These are phyloP conservation scores for Emericellopsis atlantica DNA, from an alignment of 2,329 filamentous ascomycete species.

Conservation along the genomic window DNA sequence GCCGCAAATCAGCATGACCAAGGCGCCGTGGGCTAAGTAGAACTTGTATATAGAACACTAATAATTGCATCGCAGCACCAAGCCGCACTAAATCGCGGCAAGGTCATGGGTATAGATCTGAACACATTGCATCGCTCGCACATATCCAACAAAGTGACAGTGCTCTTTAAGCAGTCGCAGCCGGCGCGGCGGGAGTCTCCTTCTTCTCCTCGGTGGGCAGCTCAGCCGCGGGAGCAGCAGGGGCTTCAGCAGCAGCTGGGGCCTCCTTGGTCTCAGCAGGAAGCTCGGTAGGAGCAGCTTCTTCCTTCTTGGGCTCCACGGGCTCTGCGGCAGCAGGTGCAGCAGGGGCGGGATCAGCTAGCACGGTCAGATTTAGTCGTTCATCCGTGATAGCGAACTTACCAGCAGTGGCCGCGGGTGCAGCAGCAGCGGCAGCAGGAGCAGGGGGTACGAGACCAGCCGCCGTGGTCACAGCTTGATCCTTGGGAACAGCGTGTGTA, in stretches of 20 bases:
- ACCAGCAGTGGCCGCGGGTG: not conserved
- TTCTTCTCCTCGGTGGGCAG: not conserved
- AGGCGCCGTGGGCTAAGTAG: slow-evolving; percentile 32
- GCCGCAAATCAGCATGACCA: slow-evolving; percentile 27
- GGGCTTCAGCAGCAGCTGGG: slow-evolving; percentile 7
- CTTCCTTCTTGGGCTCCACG: not conserved
- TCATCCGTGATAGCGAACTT: not conserved
- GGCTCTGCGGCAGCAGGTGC: not conserved
- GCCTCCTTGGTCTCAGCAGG: slow-evolving; percentile 2
- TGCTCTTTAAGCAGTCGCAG: slow-evolving; percentile 8
- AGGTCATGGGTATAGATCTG: slow-evolving; percentile 2
- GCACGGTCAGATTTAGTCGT: not conserved
- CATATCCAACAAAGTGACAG: slow-evolving; percentile 5
- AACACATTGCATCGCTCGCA: slow-evolving; percentile 1
- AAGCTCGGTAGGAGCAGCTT: not conserved
- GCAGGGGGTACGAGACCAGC: not conserved
- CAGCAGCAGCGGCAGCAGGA: not conserved
- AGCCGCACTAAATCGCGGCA: not conserved
- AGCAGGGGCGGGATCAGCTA: not conserved
- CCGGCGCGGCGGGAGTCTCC: slow-evolving; percentile 9
- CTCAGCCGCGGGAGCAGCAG: slow-evolving; percentile 5
- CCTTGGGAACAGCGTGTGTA: slow-evolving; percentile 3
- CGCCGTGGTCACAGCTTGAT: not conserved
- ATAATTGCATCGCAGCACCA: slow-evolving; percentile 1
- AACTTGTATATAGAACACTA: not conserved